Evolutionary conservation across 768 basidiomycete species (phyloP).

Genomic region (Tulasnella sp.): DNA sequence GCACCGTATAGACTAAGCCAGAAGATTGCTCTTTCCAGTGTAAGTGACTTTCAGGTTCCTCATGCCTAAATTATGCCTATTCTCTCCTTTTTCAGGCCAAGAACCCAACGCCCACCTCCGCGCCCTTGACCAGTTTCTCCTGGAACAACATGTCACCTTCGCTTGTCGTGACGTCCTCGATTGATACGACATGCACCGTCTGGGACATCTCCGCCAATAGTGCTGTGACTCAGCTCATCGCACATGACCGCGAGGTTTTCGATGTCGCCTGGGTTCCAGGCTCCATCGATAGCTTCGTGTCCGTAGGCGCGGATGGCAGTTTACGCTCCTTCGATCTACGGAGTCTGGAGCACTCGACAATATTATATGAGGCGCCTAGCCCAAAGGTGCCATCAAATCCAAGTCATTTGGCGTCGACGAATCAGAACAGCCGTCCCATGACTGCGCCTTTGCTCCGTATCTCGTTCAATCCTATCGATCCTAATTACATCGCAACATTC

Average conservation of each 20-base stretch:
- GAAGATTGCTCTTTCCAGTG: slow-evolving; percentile 62
- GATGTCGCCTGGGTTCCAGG: slow-evolving; percentile 98
- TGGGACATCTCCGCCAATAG: slow-evolving; percentile 95
- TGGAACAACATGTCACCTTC: slow-evolving; percentile 92
- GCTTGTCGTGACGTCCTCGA: slow-evolving; percentile 91
- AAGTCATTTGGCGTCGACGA: not conserved
- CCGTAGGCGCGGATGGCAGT: slow-evolving; percentile 94
- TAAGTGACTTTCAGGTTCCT: slow-evolving; percentile 32
- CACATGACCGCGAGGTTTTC: slow-evolving; percentile 92
- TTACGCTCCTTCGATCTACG: slow-evolving; percentile 94
- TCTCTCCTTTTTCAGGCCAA: slow-evolving; percentile 48
- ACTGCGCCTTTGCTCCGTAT: slow-evolving; percentile 77
- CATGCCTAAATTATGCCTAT: not conserved
- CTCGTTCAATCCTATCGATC: slow-evolving; percentile 81
- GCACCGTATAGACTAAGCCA: slow-evolving; percentile 52
- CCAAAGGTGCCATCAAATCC: slow-evolving; percentile 22
- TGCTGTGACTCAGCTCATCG: slow-evolving; percentile 93
- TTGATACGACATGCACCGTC: slow-evolving; percentile 97
- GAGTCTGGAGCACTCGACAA: slow-evolving; percentile 94
- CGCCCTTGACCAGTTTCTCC: slow-evolving; percentile 91
- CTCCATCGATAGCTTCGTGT: slow-evolving; percentile 94
- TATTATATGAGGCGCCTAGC: slow-evolving; percentile 67
- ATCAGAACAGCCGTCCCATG: slow-evolving; percentile 24
- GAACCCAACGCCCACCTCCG: slow-evolving; percentile 70
- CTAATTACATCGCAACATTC: slow-evolving; percentile 95